Evolutionary conservation across 306 rosid genomes (phyloP).

Genomic region (Cucurbita pepo): DNA sequence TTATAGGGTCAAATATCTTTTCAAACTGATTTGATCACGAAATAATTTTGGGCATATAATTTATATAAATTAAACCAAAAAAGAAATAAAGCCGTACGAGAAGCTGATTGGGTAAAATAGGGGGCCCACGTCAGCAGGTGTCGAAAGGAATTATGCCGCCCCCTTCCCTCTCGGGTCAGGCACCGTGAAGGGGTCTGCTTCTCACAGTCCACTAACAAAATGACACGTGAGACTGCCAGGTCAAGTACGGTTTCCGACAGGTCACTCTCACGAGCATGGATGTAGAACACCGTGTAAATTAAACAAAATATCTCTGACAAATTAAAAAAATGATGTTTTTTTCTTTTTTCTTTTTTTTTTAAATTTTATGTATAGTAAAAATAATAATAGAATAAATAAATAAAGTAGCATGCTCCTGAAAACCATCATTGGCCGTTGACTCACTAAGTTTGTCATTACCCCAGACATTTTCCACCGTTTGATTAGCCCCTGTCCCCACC

Average conservation of each 20-base stretch:
- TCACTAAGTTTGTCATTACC: not conserved
- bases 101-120: not conserved
- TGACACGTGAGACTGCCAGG: not conserved
- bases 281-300: not conserved
- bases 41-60: not conserved
- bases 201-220: not conserved
- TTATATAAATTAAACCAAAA: not conserved
- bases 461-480: constrained; percentile 1
- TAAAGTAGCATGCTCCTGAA: not conserved
- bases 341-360: not conserved
- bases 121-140: constrained; percentile 4
- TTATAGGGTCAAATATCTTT: not conserved
- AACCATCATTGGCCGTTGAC: constrained; percentile 4
- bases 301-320: not conserved
- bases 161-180: constrained; percentile 7
- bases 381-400: too few relatives aligned
- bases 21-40: not conserved
- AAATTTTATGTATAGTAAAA: too few relatives aligned
- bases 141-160: constrained; percentile 5
- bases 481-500: constrained; percentile 2
- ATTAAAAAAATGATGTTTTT: not conserved
- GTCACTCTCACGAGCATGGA: constrained; percentile 7
- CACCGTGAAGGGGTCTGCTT: constrained; percentile 2
- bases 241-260: constrained; percentile 8
- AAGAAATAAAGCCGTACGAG: not conserved